phyloP scores from a whole-genome alignment of 2,329 filamentous ascomycete species.

The Claviceps cyperi region DNA sequence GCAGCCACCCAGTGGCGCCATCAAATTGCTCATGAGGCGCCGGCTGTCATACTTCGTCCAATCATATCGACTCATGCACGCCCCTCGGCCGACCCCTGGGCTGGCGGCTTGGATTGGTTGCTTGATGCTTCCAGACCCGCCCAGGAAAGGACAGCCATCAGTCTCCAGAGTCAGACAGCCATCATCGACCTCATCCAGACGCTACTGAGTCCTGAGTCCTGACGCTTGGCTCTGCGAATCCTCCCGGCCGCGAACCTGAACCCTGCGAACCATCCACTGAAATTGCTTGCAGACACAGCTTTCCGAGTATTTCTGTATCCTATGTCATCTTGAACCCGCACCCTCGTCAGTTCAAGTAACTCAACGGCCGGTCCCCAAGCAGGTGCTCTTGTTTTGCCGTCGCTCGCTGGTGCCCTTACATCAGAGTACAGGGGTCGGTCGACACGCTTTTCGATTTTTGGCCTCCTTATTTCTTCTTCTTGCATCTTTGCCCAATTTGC shows the following conservation, averaged over 20 bases:
- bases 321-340: not conserved
- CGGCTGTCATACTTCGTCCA: not conserved
- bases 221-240: not conserved
- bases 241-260: not conserved
- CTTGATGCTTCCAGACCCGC: too few relatives aligned
- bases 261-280: not conserved
- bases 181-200: constrained; percentile 5
- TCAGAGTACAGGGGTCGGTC: not conserved
- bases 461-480: not conserved
- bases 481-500: not conserved
- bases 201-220: too few relatives aligned
- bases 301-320: not conserved
- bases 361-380: not conserved
- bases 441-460: not conserved
- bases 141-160: too few relatives aligned
- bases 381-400: not conserved
- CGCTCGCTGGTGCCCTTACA: not conserved
- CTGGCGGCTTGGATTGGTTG: too few relatives aligned
- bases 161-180: not conserved
- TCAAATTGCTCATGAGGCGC: not conserved
- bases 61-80: constrained; percentile 1
- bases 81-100: not conserved
- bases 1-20: not conserved
- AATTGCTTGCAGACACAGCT: not conserved
- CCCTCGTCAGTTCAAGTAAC: not conserved